Percentiles rank a stretch among this genome's conserved stretches.
phyloP scores from a whole-genome alignment of 139 green algal species.

The Coelastrella sp. region DNA sequence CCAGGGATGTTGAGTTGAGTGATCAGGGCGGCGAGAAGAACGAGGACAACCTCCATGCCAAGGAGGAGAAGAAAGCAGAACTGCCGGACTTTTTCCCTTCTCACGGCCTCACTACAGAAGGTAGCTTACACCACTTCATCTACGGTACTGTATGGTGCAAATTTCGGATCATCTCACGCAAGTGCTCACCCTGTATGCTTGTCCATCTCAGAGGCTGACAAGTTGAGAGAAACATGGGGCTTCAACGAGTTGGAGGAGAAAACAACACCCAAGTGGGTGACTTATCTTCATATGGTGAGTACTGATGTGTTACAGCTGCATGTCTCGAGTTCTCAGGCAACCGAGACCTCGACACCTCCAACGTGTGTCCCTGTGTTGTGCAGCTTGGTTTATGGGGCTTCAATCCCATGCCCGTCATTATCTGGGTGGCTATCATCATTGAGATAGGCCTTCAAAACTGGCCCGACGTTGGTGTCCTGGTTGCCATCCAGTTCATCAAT shows the following conservation, averaged over 20 bases:
- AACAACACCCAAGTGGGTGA: constrained; percentile 63
- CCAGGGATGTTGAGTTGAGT: constrained; percentile 39
- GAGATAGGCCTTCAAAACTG: constrained; percentile 80
- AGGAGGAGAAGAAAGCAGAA: constrained; percentile 26
- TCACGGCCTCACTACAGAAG: constrained; percentile 36
- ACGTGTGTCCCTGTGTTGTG: too few relatives aligned
- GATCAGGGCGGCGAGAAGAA: constrained; percentile 1
- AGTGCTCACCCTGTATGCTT: neutral
- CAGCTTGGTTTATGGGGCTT: constrained; percentile 68
- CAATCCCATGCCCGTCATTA: constrained; percentile 92
- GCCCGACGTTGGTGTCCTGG: constrained; percentile 79
- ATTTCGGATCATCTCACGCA: too few relatives aligned
- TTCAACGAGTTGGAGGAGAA: constrained; percentile 88
- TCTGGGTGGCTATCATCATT: constrained; percentile 90
- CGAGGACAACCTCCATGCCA: neutral
- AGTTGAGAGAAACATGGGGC: constrained; percentile 69
- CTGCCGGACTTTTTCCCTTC: constrained; percentile 35
- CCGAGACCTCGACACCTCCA: too few relatives aligned
- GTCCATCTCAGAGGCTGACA: constrained; percentile 68
- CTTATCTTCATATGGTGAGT: constrained; percentile 68
- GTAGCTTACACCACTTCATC: neutral
- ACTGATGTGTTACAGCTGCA: neutral
- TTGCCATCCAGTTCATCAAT: constrained; percentile 89
- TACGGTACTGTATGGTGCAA: neutral
- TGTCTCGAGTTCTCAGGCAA: too few relatives aligned